Percentiles rank a stretch among this genome's conserved stretches.
Evolutionary conservation across 306 rosid species (phyloP).

Genomic region (Cercis canadensis): DNA sequence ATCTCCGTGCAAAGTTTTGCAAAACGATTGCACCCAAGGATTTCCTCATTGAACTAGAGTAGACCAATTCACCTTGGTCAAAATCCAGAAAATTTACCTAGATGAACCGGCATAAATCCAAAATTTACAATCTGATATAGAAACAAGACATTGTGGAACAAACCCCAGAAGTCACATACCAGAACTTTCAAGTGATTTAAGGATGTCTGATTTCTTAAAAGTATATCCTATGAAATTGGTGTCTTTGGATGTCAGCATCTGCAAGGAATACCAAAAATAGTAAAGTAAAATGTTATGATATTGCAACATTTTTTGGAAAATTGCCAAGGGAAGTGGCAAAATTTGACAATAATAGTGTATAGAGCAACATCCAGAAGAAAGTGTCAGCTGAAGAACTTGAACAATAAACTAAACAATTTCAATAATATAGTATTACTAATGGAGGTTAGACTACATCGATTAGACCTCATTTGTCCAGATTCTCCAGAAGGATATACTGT

Average conservation of each 20-base stretch:
- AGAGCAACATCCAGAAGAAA: constrained; percentile 10
- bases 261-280: constrained; percentile 38
- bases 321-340: constrained; percentile 14
- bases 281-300: constrained; percentile 5
- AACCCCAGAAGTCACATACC: constrained; percentile 52
- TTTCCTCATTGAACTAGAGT: no score
- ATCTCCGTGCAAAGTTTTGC: background rate
- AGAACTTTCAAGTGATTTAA: constrained; percentile 80
- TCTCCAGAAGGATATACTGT: background rate
- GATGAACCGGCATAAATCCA: constrained; percentile 2
- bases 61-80: background rate
- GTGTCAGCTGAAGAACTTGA: background rate
- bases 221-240: constrained; percentile 96
- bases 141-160: background rate
- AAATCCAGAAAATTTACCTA: constrained; percentile 16
- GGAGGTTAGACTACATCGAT: constrained; percentile 13
- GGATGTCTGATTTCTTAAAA: constrained; percentile 83
- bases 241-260: constrained; percentile 99
- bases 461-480: background rate
- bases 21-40: no score
- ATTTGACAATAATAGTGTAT: no score
- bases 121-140: background rate
- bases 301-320: background rate
- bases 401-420: background rate
- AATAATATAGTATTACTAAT: background rate